Conservation (phyloP, 257 asterid genomes). For the Datura wrightii region DNA sequence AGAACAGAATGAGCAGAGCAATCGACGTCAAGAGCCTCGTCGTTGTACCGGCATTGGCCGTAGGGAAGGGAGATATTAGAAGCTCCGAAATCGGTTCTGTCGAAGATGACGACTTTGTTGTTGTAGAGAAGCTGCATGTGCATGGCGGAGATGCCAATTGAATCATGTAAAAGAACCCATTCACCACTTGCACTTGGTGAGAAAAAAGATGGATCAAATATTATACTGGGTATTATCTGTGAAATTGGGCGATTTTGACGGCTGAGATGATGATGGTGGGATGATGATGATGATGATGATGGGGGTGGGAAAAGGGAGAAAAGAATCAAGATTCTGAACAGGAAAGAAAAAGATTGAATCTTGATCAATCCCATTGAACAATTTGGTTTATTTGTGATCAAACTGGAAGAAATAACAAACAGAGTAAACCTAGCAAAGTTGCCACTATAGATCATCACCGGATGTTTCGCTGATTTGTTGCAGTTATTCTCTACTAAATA, state of each 20-base stretch:
- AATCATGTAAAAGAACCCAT: slow-evolving; percentile 52
- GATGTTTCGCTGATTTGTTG: not conserved
- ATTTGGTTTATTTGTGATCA: not conserved
- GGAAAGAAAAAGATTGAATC: slow-evolving; percentile 26
- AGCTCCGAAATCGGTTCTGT: slow-evolving; percentile 63
- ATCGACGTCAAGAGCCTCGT: slow-evolving; percentile 38
- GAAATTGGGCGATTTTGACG: not conserved
- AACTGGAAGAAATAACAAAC: not conserved
- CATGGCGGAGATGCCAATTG: slow-evolving; percentile 65
- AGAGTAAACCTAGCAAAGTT: not conserved
- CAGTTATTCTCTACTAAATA: not conserved
- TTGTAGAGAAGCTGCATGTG: slow-evolving; percentile 77
- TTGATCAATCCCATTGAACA: slow-evolving; percentile 14
- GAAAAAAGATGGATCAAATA: not conserved
- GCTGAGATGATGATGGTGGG: not conserved
- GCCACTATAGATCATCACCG: not conserved
- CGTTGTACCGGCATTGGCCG: slow-evolving; percentile 48
- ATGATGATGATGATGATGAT: not conserved
- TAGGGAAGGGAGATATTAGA: slow-evolving; percentile 64
- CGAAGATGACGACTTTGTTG: slow-evolving; percentile 64
- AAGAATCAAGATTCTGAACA: slow-evolving; percentile 5
- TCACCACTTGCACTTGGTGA: slow-evolving; percentile 38
- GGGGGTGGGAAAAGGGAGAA: not conserved
- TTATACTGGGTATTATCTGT: not conserved
- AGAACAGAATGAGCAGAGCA: slow-evolving; percentile 69